These are phyloP conservation scores for Bauhinia variegata DNA, from an alignment of 306 rosid genomes.

Conservation along the genomic window DNA sequence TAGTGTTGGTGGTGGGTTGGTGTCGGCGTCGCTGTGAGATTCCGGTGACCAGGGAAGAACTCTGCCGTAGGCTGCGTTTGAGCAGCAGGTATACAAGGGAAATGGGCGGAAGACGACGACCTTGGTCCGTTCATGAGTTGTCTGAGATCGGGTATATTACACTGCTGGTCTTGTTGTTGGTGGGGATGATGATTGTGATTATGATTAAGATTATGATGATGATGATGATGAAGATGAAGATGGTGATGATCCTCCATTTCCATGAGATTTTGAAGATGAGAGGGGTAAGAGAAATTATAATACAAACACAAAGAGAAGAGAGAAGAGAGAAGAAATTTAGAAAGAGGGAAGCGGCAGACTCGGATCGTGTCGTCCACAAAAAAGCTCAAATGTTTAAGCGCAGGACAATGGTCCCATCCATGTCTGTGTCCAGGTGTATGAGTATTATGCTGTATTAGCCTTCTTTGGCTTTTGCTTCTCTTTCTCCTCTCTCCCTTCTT, in stretches of 20 bases:
- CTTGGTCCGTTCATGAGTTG: slow-evolving; percentile 56
- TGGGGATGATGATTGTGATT: neutral
- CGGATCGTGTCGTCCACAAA: slow-evolving; percentile 94
- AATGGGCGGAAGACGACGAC: slow-evolving; percentile 37
- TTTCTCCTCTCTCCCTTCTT: no score
- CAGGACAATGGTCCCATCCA: slow-evolving; percentile 86
- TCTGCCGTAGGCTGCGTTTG: slow-evolving; percentile 45
- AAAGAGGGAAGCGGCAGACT: slow-evolving; percentile 60
- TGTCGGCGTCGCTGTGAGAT: slow-evolving; percentile 15
- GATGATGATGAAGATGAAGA: slow-evolving; percentile 31
- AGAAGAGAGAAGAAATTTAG: neutral
- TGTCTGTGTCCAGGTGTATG: slow-evolving; percentile 47
- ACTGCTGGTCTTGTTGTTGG: slow-evolving; percentile 35
- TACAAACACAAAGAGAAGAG: slow-evolving; percentile 6
- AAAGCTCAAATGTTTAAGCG: slow-evolving; percentile 50
- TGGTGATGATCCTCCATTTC: slow-evolving; percentile 68
- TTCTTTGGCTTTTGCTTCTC: no score
- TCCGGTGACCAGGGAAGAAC: slow-evolving; percentile 58
- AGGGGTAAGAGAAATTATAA: neutral
- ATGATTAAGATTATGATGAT: no score
- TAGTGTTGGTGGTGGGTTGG: slow-evolving; percentile 45
- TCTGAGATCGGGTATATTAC: slow-evolving; percentile 59
- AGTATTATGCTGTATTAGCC: slow-evolving; percentile 18
- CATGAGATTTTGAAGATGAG: slow-evolving; percentile 40
- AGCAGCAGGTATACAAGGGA: slow-evolving; percentile 38